Base-by-base conservation (phyloP, 1,139 yeast genomes). In the Saccharomyces hybrid region DNA sequence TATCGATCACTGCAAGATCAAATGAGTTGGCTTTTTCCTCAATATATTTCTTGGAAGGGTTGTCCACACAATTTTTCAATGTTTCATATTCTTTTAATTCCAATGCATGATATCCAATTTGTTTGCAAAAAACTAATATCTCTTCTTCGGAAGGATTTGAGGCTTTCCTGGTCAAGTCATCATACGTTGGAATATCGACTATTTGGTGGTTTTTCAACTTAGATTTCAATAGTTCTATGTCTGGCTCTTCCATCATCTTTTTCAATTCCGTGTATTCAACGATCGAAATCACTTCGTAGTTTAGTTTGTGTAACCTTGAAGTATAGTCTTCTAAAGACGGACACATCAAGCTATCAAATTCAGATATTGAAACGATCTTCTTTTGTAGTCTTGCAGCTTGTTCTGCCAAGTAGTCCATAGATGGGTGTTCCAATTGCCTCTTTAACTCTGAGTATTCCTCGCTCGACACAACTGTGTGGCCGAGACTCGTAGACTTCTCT, bases 211-310 rank as follows among this genome's bases (percentile, higher is more conserved):
- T 75, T 3, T 54, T 51, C 2, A 70, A 68, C 47, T 67, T 64
- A 16, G 64, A 62, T 14, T 55, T 57, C 48, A 71, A 56, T n/a
- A 57, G 52, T 2, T 63, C 63, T 19, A 63, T 4, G 9, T 54
- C 53, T 14, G 66, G 62, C 3, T 55, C 24, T 19, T 54, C 42
- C 12, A 58, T 26, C 31, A 58, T 56, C 8, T 46, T 31, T 2
- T 50, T 59, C 2, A 68, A 62, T 19, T 52, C 62, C 3, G 60
- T 60, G 27, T 69, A 63, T n/a, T 71, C 73, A 19, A 60, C 60
- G n/a, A 59, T 60, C 8, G 73, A 58, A 2, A 75, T 51, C 8
- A 73, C 66, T 12, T 68, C 61, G 55, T 71, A 58, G 4, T 71
- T 72, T 7, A 66, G 56, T 19, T 56, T 60, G 14, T 54, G 47